Conservation (phyloP, 805 yeast genomes). For the Cyberlindnera veronae region DNA sequence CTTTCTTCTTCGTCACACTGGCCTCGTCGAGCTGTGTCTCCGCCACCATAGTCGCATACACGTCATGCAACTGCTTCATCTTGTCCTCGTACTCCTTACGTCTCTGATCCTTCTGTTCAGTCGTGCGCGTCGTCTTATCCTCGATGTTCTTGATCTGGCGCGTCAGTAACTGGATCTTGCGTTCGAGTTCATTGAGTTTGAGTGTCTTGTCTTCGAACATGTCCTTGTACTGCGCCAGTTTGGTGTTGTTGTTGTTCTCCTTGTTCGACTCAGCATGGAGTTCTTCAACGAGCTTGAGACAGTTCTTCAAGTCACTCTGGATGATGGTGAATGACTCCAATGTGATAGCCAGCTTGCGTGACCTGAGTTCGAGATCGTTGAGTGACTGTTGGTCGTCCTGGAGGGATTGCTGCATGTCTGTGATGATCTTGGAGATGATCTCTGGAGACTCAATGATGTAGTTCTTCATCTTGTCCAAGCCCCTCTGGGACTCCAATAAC, state of each 20-base stretch:
- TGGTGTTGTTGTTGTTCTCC: slow-evolving; percentile 12
- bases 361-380: slow-evolving; percentile 41
- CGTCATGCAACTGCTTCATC: slow-evolving; percentile 32
- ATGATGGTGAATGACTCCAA: slow-evolving; percentile 51
- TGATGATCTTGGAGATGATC: slow-evolving; percentile 47
- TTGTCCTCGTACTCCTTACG: slow-evolving; percentile 33
- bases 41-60: slow-evolving; percentile 34
- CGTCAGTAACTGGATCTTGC: slow-evolving; percentile 37
- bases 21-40: slow-evolving; percentile 38
- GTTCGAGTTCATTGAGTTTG: slow-evolving; percentile 28
- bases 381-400: slow-evolving; percentile 37
- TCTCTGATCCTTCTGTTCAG: slow-evolving; percentile 35
- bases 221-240: slow-evolving; percentile 20
- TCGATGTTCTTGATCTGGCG: slow-evolving; percentile 39
- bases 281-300: slow-evolving; percentile 23
- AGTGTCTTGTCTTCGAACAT: slow-evolving; percentile 17
- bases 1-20: slow-evolving; percentile 34
- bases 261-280: slow-evolving; percentile 18
- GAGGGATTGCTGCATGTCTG: slow-evolving; percentile 47
- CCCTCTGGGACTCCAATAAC: slow-evolving; percentile 52
- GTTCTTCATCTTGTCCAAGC: slow-evolving; percentile 54
- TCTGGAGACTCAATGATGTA: slow-evolving; percentile 61
- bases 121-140: slow-evolving; percentile 37
- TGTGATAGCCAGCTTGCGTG: slow-evolving; percentile 49
- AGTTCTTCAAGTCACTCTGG: slow-evolving; percentile 20